Conservation (phyloP, 2,329 filamentous ascomycete species). For the Dothiorella sarmentorum region DNA sequence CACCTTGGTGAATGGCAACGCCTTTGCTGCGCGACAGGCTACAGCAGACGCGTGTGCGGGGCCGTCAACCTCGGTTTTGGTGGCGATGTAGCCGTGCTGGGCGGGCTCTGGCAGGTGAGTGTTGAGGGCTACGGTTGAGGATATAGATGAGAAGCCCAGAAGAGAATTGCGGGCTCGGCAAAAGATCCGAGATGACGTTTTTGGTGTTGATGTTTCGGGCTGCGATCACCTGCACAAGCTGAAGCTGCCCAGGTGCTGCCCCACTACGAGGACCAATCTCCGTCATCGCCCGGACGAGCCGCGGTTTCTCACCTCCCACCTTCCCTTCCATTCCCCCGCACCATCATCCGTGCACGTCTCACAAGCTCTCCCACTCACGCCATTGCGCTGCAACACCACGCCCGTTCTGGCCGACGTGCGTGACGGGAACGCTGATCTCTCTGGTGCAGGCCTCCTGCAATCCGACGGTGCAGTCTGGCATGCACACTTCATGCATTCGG, state of each 20-base stretch:
- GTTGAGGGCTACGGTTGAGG: background rate
- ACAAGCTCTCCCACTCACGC: background rate
- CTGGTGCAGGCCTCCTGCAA: background rate
- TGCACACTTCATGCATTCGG: background rate
- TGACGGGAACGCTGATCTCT: background rate
- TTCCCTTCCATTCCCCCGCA: background rate
- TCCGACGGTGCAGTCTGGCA: background rate
- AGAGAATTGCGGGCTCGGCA: conserved; percentile 9
- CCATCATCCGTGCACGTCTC: background rate
- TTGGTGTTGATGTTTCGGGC: conserved; percentile 18
- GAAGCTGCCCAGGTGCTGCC: conserved; percentile 5
- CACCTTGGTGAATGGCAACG: background rate
- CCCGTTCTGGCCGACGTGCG: background rate
- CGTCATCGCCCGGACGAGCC: conserved; percentile 8
- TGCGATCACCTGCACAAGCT: conserved; percentile 8
- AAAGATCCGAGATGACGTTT: conserved; percentile 1
- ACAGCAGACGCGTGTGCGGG: conserved; percentile 5
- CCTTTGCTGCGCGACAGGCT: background rate
- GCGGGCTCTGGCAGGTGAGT: background rate
- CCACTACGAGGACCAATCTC: background rate
- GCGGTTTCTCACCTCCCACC: background rate
- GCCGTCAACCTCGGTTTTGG: background rate
- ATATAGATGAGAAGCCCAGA: background rate
- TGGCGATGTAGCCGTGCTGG: background rate
- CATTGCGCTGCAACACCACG: background rate